Percentiles rank a stretch among this genome's conserved stretches.
phyloP scores from a whole-genome alignment of 1,139 yeast genomes.

The Geotrichum siamense region DNA sequence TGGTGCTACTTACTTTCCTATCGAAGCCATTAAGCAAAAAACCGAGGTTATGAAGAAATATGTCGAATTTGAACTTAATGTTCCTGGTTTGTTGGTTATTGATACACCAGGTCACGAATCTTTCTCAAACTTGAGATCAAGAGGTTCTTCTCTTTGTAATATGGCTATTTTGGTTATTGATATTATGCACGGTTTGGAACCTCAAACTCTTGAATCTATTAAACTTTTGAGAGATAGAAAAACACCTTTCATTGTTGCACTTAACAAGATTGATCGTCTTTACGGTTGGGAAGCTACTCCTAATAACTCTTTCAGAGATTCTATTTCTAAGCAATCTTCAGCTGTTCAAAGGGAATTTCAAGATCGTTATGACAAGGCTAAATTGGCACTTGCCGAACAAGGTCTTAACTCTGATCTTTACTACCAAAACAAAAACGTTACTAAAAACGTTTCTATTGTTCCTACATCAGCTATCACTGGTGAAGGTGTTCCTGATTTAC shows the following conservation, averaged over 20 bases:
- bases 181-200: conserved; percentile 98
- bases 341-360: conserved; percentile 90
- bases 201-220: conserved; percentile 91
- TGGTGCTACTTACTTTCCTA: conserved; percentile 99
- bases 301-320: conserved; percentile 92
- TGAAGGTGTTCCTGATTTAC: conserved; percentile 98
- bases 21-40: conserved; percentile 83
- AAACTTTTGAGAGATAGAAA: conserved; percentile 88
- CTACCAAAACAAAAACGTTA: conserved; percentile 86
- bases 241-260: conserved; percentile 95
- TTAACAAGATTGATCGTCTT: conserved; percentile 94
- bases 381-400: conserved; percentile 92
- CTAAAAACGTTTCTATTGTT: conserved; percentile 90
- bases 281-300: conserved; percentile 90
- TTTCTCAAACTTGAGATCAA: conserved; percentile 90
- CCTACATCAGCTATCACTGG: conserved; percentile 99
- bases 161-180: conserved; percentile 97
- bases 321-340: conserved; percentile 70
- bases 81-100: conserved; percentile 91
- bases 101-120: conserved; percentile 99
- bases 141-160: conserved; percentile 98
- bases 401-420: conserved; percentile 96
- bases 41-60: conserved; percentile 84
- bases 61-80: conserved; percentile 76
- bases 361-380: conserved; percentile 76